Conservation (phyloP, 1,284 basidiomycete species). For the Irpex sp. region DNA sequence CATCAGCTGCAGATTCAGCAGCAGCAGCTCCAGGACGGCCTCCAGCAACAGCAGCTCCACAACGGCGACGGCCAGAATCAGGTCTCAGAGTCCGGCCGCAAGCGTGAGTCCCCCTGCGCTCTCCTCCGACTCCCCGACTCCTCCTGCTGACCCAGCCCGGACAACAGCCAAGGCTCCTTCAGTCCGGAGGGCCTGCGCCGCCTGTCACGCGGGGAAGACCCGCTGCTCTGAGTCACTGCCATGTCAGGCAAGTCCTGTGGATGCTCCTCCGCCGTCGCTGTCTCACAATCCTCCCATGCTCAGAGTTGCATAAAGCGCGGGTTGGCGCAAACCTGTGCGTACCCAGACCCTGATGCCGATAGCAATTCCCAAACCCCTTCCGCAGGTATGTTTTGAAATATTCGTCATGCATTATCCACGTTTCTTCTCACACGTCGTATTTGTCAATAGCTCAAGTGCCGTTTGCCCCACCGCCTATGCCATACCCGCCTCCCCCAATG, state of each 20-base stretch:
- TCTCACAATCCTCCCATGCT: constrained; percentile 8
- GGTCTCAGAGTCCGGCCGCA: constrained; percentile 34
- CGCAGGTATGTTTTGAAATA: constrained; percentile 29
- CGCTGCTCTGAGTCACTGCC: constrained; percentile 72
- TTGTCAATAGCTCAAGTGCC: constrained; percentile 8
- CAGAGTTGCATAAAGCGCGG: constrained; percentile 76
- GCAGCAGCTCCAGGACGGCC: constrained; percentile 33
- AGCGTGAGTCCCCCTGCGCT: constrained; percentile 33
- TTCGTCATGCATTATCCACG: constrained; percentile 1
- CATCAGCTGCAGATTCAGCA: constrained; percentile 56
- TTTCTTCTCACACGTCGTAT: neutral
- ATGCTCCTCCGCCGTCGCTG: constrained; percentile 8
- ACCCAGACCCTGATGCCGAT: constrained; percentile 66
- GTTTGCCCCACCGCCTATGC: constrained; percentile 17
- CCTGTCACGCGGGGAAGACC: constrained; percentile 77
- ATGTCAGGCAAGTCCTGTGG: constrained; percentile 53
- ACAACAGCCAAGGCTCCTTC: constrained; percentile 66
- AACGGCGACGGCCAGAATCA: constrained; percentile 17
- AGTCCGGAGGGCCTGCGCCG: constrained; percentile 67
- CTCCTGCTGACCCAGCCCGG: constrained; percentile 10
- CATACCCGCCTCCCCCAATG: constrained; percentile 24
- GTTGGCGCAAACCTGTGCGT: constrained; percentile 59
- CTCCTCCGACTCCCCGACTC: neutral
- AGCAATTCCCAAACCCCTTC: constrained; percentile 40
- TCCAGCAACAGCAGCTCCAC: constrained; percentile 30